Conservation (phyloP, 306 rosid species). For the Vigna nakashimae region DNA sequence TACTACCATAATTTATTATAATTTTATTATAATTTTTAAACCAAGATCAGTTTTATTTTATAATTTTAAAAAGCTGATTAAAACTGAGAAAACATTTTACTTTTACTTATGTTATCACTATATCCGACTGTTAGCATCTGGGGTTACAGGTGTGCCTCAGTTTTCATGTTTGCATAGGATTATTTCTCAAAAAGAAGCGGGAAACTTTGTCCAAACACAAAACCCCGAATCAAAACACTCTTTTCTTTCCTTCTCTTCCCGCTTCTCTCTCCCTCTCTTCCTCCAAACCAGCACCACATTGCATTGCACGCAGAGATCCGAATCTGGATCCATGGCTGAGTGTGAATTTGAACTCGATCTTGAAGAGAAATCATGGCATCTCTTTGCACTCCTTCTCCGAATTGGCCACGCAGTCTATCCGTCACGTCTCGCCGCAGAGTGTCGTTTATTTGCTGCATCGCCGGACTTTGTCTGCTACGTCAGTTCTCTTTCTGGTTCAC, state of each 20-base stretch:
- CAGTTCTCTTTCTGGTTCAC: constrained; percentile 54
- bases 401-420: constrained; percentile 50
- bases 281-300: not conserved
- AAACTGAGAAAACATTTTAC: too few relatives aligned
- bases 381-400: constrained; percentile 27
- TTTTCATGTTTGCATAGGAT: not conserved
- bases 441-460: constrained; percentile 50
- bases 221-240: not conserved
- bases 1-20: too few relatives aligned
- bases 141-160: not conserved
- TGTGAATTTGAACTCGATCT: not conserved
- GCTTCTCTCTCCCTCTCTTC: not conserved
- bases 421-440: constrained; percentile 50
- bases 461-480: constrained; percentile 45
- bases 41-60: too few relatives aligned
- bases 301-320: not conserved
- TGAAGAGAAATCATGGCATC: constrained; percentile 46
- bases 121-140: not conserved
- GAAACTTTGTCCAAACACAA: not conserved
- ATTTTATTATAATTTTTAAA: too few relatives aligned
- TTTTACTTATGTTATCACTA: not conserved
- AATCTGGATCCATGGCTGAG: constrained; percentile 12
- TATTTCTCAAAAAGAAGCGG: not conserved
- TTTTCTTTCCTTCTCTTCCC: not conserved
- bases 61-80: too few relatives aligned